Conservation (phyloP, 139 green algal species). For the Closterium sp. region DNA sequence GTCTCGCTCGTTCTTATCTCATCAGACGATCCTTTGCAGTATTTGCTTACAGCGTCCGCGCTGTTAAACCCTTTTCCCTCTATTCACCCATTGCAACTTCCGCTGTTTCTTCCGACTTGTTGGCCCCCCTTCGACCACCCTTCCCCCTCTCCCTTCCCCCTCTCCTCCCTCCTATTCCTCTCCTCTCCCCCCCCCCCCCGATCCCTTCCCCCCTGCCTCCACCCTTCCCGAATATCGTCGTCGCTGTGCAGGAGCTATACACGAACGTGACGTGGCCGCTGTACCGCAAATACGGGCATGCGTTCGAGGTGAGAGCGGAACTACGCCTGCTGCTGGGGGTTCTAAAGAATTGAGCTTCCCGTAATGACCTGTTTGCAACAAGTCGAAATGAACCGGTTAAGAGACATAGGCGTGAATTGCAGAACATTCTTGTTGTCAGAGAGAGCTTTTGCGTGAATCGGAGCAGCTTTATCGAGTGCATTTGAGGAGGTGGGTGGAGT, state of each 20-base stretch:
- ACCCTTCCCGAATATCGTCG: conserved; percentile 12
- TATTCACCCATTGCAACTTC: not conserved
- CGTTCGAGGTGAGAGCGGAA: conserved; percentile 69
- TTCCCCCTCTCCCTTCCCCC: not conserved
- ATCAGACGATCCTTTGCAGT: not conserved
- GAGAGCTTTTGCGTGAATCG: not conserved
- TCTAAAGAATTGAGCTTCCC: no score
- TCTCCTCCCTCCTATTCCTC: not conserved
- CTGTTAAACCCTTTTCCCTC: not conserved
- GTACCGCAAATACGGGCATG: conserved; percentile 92
- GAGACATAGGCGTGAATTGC: no score
- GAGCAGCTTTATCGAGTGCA: no score
- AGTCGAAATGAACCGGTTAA: no score
- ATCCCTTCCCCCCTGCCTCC: not conserved
- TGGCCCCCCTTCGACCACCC: not conserved
- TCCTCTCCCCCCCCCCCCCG: not conserved
- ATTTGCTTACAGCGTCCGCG: not conserved
- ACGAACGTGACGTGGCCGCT: conserved; percentile 87
- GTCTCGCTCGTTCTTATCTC: not conserved
- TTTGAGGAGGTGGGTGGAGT: no score
- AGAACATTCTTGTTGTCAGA: not conserved
- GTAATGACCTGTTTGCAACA: no score
- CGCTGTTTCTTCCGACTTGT: not conserved
- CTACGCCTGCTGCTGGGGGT: no score
- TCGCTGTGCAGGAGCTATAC: conserved; percentile 77